These are phyloP conservation scores for Suhomyces guaymorum DNA, from an alignment of 1,139 yeast species.

Conservation along the genomic window DNA sequence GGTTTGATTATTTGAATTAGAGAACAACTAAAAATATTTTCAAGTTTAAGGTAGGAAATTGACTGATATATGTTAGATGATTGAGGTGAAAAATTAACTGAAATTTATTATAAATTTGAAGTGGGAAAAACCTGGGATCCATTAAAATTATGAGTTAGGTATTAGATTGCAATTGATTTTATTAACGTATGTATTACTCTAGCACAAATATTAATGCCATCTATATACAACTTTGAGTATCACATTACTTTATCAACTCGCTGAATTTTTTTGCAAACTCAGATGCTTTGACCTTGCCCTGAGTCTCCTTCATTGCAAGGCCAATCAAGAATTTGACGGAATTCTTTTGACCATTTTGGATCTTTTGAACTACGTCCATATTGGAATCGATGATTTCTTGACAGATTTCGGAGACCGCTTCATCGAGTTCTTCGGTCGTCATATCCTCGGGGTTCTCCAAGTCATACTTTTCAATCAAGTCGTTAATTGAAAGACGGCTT, in stretches of 20 bases:
- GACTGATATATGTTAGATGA: too few species aligned
- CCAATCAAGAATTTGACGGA: constrained; percentile 80
- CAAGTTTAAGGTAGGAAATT: background rate
- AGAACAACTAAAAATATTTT: background rate
- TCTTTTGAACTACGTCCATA: constrained; percentile 57
- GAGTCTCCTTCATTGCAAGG: constrained; percentile 75
- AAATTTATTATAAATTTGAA: too few species aligned
- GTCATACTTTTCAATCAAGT: constrained; percentile 57
- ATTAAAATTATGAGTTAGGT: too few species aligned
- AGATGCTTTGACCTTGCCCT: constrained; percentile 62
- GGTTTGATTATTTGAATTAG: background rate
- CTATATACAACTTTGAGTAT: constrained; percentile 2
- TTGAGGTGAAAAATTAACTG: too few species aligned
- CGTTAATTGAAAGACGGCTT: constrained; percentile 30
- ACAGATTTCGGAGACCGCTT: constrained; percentile 55
- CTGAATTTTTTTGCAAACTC: constrained; percentile 49
- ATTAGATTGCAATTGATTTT: too few species aligned
- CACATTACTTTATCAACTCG: constrained; percentile 18
- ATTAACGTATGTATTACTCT: background rate
- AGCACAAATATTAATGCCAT: background rate
- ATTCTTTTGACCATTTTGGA: constrained; percentile 58
- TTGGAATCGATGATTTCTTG: constrained; percentile 51
- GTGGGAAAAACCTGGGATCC: too few species aligned
- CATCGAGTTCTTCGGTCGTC: constrained; percentile 32
- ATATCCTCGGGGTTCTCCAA: constrained; percentile 43